These are phyloP conservation scores for Thalassiosira hispida DNA, from an alignment of 352 stramenopile genomes.

Conservation along the genomic window DNA sequence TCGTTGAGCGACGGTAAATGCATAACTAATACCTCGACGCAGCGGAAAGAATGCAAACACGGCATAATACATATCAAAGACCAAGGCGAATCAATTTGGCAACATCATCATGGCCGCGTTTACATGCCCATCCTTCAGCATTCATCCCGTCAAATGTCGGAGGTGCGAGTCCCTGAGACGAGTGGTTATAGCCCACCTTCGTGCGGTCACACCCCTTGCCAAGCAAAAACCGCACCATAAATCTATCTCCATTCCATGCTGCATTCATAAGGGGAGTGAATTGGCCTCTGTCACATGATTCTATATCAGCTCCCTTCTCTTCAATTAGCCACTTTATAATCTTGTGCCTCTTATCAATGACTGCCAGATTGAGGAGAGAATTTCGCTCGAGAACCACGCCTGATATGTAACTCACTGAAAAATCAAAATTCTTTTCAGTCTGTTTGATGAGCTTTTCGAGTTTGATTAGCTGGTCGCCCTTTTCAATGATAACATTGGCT, in stretches of 20 bases:
- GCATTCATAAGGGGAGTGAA: slow-evolving; percentile 83
- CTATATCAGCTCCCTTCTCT: slow-evolving; percentile 72
- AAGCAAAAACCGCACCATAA: slow-evolving; percentile 73
- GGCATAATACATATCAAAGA: too few species aligned
- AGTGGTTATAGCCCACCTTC: slow-evolving; percentile 71
- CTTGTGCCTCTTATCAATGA: slow-evolving; percentile 73
- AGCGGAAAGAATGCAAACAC: too few species aligned
- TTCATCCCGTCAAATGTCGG: slow-evolving; percentile 65
- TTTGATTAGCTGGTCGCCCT: slow-evolving; percentile 72
- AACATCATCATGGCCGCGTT: slow-evolving; percentile 68
- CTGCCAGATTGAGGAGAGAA: slow-evolving; percentile 77
- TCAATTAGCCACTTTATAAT: slow-evolving; percentile 78
- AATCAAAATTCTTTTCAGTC: slow-evolving; percentile 67
- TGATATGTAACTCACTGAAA: slow-evolving; percentile 76
- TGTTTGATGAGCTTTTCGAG: slow-evolving; percentile 75
- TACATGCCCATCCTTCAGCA: slow-evolving; percentile 73
- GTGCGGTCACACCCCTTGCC: slow-evolving; percentile 60
- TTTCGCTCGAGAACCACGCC: slow-evolving; percentile 79
- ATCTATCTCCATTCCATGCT: slow-evolving; percentile 73
- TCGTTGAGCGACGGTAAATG: too few species aligned
- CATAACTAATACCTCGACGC: too few species aligned
- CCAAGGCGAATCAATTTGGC: slow-evolving; percentile 75
- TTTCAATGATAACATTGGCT: slow-evolving; percentile 57
- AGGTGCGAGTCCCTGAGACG: slow-evolving; percentile 60
- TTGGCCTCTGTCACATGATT: slow-evolving; percentile 70